Percentiles rank a stretch among this genome's conserved stretches.
Conservation (phyloP, 2,329 filamentous ascomycete genomes). For the Fonsecaea multimorphosa region DNA sequence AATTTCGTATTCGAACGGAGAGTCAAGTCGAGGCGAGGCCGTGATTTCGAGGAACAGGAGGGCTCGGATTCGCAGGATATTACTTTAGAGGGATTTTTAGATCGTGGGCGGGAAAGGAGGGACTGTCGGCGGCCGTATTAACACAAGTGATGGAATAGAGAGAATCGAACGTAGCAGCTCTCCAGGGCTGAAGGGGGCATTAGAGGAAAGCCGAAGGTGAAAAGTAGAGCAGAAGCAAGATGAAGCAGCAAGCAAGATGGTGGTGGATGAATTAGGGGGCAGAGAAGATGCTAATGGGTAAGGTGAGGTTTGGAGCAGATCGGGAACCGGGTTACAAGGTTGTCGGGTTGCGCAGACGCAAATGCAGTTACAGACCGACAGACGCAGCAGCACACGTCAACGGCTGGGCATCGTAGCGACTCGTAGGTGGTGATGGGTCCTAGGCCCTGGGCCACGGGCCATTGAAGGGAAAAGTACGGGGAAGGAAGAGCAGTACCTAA, state of each 20-base stretch:
- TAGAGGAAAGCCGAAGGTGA: slow-evolving; percentile 23
- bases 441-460: not conserved
- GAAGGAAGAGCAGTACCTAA: slow-evolving; percentile 16
- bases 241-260: slow-evolving; percentile 15
- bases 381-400: slow-evolving; percentile 22
- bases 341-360: slow-evolving; percentile 8
- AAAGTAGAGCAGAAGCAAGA: slow-evolving; percentile 24
- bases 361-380: slow-evolving; percentile 3
- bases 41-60: slow-evolving; percentile 7
- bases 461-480: slow-evolving; percentile 19
- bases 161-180: slow-evolving; percentile 35
- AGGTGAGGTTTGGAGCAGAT: slow-evolving; percentile 17
- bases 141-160: slow-evolving; percentile 30
- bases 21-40: not conserved
- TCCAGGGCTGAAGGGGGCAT: slow-evolving; percentile 36
- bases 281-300: slow-evolving; percentile 15
- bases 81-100: slow-evolving; percentile 24
- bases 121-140: slow-evolving; percentile 27
- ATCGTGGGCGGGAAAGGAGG: slow-evolving; percentile 19
- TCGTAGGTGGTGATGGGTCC: not conserved
- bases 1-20: not conserved
- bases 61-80: slow-evolving; percentile 23
- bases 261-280: slow-evolving; percentile 29
- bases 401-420: slow-evolving; percentile 3
- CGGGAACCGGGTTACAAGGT: slow-evolving; percentile 1